These are phyloP conservation scores for Venustampulla echinocandica DNA, from an alignment of 495 filamentous ascomycete genomes.

Conservation along the genomic window DNA sequence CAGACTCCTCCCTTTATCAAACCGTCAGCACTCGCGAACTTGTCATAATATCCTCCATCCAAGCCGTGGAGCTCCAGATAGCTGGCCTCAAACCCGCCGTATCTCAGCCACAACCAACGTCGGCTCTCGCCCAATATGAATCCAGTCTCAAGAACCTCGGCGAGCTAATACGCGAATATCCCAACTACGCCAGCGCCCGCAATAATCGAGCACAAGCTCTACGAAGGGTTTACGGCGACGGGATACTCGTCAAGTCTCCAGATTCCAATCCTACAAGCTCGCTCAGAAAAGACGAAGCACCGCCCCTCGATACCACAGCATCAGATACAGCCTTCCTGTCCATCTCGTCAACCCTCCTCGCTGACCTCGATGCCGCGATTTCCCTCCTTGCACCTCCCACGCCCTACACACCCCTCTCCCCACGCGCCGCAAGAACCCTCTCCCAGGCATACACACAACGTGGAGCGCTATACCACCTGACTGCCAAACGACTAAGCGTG, in stretches of 20 bases:
- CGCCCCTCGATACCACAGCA: constrained; percentile 1
- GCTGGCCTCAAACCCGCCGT: constrained; percentile 28
- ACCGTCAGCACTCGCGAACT: constrained; percentile 33
- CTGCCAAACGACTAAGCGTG: constrained; percentile 36
- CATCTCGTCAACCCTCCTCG: constrained; percentile 37
- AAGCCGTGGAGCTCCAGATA: constrained; percentile 38
- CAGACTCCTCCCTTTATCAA: constrained; percentile 26
- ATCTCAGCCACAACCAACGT: constrained; percentile 19
- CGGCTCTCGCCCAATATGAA: constrained; percentile 26
- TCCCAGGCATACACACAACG: constrained; percentile 68
- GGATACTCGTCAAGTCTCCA: constrained; percentile 23
- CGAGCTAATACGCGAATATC: constrained; percentile 46
- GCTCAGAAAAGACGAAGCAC: background rate
- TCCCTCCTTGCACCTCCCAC: constrained; percentile 45
- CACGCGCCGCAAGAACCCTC: constrained; percentile 52
- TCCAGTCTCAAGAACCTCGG: constrained; percentile 37
- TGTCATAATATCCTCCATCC: constrained; percentile 40
- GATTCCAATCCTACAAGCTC: background rate
- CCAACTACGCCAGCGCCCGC: constrained; percentile 62
- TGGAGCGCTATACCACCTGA: constrained; percentile 58
- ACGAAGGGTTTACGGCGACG: constrained; percentile 49
- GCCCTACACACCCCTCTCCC: constrained; percentile 36
- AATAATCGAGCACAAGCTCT: constrained; percentile 71
- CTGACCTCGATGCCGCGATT: constrained; percentile 61
- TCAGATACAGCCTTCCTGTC: constrained; percentile 8